Conservation (phyloP, 768 basidiomycete species). For the Mycena indigotica region DNA sequence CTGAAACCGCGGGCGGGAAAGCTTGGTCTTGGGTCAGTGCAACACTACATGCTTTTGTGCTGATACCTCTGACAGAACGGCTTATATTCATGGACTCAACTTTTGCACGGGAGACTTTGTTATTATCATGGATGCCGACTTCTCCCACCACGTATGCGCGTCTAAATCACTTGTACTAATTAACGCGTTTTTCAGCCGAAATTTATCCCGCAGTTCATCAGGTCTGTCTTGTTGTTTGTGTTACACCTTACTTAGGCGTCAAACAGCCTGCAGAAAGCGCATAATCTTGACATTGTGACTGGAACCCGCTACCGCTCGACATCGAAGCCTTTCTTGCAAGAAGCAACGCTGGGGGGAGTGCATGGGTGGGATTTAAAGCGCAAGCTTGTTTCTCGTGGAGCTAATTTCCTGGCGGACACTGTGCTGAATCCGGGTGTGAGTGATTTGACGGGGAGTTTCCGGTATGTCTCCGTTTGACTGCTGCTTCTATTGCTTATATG, state of each 20-base stretch:
- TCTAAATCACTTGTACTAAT: background rate
- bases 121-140: conserved; percentile 97
- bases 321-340: conserved; percentile 55
- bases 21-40: conserved; percentile 76
- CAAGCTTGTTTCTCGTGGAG: conserved; percentile 85
- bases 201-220: conserved; percentile 92
- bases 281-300: conserved; percentile 90
- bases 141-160: conserved; percentile 80
- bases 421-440: conserved; percentile 84
- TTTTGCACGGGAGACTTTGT: conserved; percentile 92
- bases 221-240: conserved; percentile 40
- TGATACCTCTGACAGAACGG: conserved; percentile 59
- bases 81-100: conserved; percentile 89
- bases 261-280: conserved; percentile 74
- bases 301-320: conserved; percentile 82
- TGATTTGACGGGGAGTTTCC: conserved; percentile 89
- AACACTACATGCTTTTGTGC: background rate
- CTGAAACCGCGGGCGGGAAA: conserved; percentile 88
- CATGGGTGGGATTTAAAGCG: conserved; percentile 92
- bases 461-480: conserved; percentile 42
- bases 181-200: conserved; percentile 63
- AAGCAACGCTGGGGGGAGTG: conserved; percentile 79
- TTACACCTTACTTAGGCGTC: conserved; percentile 6
- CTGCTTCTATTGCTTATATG: background rate
- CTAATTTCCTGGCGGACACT: conserved; percentile 88